phyloP scores from a whole-genome alignment of 176 grass and related monocot species.

The Rhynchospora breviuscula region DNA sequence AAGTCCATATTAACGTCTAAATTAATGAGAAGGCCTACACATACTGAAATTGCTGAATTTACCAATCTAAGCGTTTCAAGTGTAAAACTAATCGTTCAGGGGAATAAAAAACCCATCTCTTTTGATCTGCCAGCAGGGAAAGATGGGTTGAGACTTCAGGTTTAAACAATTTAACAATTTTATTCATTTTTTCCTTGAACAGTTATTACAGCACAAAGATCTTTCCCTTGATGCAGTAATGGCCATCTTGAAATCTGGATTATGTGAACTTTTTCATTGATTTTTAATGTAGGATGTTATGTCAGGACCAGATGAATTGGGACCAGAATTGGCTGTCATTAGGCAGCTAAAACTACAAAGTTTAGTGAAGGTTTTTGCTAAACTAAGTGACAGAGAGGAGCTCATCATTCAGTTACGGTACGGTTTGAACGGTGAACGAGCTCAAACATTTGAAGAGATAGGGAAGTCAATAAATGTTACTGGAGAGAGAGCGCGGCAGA shows the following conservation, averaged over 20 bases:
- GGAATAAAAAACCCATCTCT: conserved; percentile 24
- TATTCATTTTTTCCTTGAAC: neutral
- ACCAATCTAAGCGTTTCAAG: conserved; percentile 9
- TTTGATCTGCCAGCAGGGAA: conserved; percentile 14
- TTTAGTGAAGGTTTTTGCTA: conserved; percentile 27
- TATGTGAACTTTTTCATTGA: neutral
- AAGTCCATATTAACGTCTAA: conserved; percentile 1
- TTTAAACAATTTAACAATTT: neutral
- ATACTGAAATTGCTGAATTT: conserved; percentile 33
- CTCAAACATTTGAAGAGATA: conserved; percentile 34
- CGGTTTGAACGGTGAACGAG: conserved; percentile 24
- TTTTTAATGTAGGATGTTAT: conserved; percentile 33
- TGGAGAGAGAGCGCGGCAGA: conserved; percentile 17
- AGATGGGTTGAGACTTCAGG: conserved; percentile 5
- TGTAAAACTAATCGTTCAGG: conserved; percentile 23
- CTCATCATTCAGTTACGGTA: conserved; percentile 28
- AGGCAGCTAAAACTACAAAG: conserved; percentile 16
- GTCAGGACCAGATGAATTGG: conserved; percentile 1
- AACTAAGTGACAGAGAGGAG: conserved; percentile 23
- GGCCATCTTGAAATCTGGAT: neutral
- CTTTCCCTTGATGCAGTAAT: neutral
- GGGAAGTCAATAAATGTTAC: conserved; percentile 1
- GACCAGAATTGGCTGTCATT: conserved; percentile 5
- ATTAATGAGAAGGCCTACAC: conserved; percentile 30
- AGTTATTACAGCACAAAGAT: neutral